Evolutionary conservation across 495 filamentous ascomycete genomes (phyloP).

Genomic region (Lindgomyces ingoldianus): DNA sequence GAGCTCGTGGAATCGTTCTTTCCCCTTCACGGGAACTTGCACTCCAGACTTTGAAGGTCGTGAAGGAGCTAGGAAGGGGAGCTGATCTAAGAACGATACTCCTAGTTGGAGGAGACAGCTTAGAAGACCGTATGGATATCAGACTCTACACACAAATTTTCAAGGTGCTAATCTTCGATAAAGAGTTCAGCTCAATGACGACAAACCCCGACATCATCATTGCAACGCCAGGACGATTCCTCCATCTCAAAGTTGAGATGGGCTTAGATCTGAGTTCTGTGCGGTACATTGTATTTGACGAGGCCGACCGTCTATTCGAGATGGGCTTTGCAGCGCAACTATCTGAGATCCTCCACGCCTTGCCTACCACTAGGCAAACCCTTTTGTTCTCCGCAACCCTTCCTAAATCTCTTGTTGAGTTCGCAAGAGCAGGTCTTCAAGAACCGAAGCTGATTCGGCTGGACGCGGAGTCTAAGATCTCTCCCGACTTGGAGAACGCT

Average conservation of each 20-base stretch:
- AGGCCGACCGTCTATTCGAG: constrained; percentile 94
- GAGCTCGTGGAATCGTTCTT: constrained; percentile 79
- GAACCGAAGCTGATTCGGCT: constrained; percentile 85
- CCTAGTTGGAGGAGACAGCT: constrained; percentile 88
- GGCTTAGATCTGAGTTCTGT: constrained; percentile 80
- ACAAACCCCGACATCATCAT: constrained; percentile 95
- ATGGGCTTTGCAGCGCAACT: constrained; percentile 96
- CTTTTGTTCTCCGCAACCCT: constrained; percentile 93
- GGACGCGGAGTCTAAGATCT: constrained; percentile 93
- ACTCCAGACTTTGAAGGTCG: constrained; percentile 91
- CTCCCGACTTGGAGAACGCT: constrained; percentile 86
- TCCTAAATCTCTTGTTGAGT: constrained; percentile 90
- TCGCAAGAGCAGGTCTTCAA: constrained; percentile 87
- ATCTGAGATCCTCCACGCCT: constrained; percentile 85
- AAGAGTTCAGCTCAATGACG: constrained; percentile 83
- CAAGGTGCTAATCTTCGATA: background rate
- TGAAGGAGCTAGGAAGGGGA: constrained; percentile 87
- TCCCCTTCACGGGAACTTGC: constrained; percentile 92
- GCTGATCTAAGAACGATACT: constrained; percentile 87
- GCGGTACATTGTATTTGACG: constrained; percentile 92
- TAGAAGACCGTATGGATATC: constrained; percentile 68
- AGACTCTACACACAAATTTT: too few species aligned
- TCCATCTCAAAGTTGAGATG: constrained; percentile 97
- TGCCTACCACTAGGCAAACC: constrained; percentile 83
- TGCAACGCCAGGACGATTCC: constrained; percentile 90